Base-by-base conservation (phyloP, 2,329 filamentous ascomycete species). In the Lojkania enalia region DNA sequence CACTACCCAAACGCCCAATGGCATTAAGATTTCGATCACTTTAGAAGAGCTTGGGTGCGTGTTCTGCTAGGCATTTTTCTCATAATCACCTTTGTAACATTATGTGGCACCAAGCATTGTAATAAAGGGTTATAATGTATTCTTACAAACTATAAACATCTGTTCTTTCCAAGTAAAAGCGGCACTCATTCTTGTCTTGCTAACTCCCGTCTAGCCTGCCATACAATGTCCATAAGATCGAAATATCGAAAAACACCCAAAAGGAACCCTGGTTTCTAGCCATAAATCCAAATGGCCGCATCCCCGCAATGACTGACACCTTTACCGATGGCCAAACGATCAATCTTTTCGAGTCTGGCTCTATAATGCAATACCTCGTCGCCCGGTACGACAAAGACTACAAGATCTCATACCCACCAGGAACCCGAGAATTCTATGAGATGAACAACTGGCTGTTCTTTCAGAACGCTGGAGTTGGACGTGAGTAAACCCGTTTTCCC, bases 261-360 rank as follows among this genome's bases (percentile, higher is more conserved):
- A 95, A 94, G 60, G 81, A 92, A 69, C 82, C 82, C 13, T 95
- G 88, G 89, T 96, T 92, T 72, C 80, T 95, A 20, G 84, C 85
- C 40, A 95, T 96, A 73, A 96, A 96, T 72, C 90, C 90, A 52
- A 96, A 96, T 68, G 90, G 90, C 53, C 87, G 90, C 55, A 95
- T 96, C 59, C 91, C 90, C 3, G 90, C 90, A 45, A 61, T 96
- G 39, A 94, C 88, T 5, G 90, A 96, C 71, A 60, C 78, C 5
- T 86, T 88, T 66, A 76, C 77, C 4, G 85, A 94, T 66, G 88
- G 88, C 56, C 75, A 86, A 66, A 74, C 76, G 23, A 89, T 95
- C 64, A 78, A 80, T 45, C 68, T 96, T 14, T 96, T 95, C 63
- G 90, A 96, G 72, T 88, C 83, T 52, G 90, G 88, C 45, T 82